Conservation (phyloP, 2,329 filamentous ascomycete genomes). For the Thelonectria olida region DNA sequence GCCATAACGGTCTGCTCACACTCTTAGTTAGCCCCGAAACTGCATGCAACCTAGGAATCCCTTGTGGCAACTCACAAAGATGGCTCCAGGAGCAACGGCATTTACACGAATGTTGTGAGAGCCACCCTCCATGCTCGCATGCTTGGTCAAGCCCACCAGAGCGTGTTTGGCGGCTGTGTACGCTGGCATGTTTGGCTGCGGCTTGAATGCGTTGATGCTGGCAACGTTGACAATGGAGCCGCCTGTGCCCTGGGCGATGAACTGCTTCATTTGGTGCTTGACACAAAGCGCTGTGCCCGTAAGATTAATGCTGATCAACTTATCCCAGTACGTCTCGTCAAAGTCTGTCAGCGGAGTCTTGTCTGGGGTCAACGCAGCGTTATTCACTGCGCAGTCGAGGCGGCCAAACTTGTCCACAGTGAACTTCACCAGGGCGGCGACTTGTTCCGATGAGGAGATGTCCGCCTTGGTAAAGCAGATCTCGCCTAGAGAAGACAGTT, state of each 20-base stretch:
- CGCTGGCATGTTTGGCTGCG: conserved; percentile 41
- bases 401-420: conserved; percentile 28
- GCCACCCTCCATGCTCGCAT: conserved; percentile 50
- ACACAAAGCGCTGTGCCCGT: conserved; percentile 33
- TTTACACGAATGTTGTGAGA: conserved; percentile 34
- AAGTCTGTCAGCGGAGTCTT: conserved; percentile 29
- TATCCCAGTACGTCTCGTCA: conserved; percentile 32
- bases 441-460: conserved; percentile 26
- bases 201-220: conserved; percentile 43
- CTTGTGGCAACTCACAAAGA: conserved; percentile 24
- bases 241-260: conserved; percentile 36
- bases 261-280: conserved; percentile 33
- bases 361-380: conserved; percentile 30
- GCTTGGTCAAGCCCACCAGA: conserved; percentile 50
- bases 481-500: conserved; percentile 26
- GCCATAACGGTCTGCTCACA: conserved; percentile 26
- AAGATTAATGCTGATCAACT: conserved; percentile 30
- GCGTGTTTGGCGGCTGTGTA: conserved; percentile 49
- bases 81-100: conserved; percentile 30
- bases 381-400: conserved; percentile 29
- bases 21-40: conserved; percentile 5
- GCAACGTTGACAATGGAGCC: conserved; percentile 57
- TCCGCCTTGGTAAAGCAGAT: conserved; percentile 26
- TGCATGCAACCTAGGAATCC: not conserved
- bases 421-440: conserved; percentile 28